These are phyloP conservation scores for Candida boidinii DNA, from an alignment of 805 yeast genomes.

Conservation along the genomic window DNA sequence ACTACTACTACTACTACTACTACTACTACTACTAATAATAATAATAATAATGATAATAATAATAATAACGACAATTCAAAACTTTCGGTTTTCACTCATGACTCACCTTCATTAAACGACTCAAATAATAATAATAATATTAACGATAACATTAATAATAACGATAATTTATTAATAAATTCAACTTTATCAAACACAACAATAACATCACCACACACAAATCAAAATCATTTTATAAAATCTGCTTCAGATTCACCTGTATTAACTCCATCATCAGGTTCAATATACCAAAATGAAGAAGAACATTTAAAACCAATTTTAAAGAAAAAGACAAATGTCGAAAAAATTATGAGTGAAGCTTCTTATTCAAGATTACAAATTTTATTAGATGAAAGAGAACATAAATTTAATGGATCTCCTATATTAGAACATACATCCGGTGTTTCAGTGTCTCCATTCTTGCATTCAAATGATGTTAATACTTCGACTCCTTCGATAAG, in stretches of 20 bases:
- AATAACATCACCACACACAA: neutral
- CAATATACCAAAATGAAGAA: slow-evolving; percentile 7
- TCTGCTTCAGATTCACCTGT: neutral
- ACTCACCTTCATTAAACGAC: too few relatives aligned
- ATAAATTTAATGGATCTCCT: slow-evolving; percentile 23
- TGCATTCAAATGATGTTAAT: neutral
- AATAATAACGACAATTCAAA: slow-evolving; percentile 1
- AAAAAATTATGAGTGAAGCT: slow-evolving; percentile 63
- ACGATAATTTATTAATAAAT: neutral
- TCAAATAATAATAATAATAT: neutral
- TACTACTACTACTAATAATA: slow-evolving; percentile 1
- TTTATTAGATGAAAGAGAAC: slow-evolving; percentile 18
- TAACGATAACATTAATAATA: neutral
- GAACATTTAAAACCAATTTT: slow-evolving; percentile 69
- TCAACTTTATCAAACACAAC: neutral
- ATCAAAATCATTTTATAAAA: neutral
- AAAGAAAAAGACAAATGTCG: slow-evolving; percentile 80
- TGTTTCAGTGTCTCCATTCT: slow-evolving; percentile 4
- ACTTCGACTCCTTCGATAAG: neutral
- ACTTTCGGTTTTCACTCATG: too few relatives aligned
- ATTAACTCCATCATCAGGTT: neutral
- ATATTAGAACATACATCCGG: slow-evolving; percentile 20
- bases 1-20: neutral
- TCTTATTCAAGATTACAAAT: slow-evolving; percentile 23
- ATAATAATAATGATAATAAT: neutral